phyloP scores from a whole-genome alignment of 2,329 filamentous ascomycete species.

The Microsporum canis region DNA sequence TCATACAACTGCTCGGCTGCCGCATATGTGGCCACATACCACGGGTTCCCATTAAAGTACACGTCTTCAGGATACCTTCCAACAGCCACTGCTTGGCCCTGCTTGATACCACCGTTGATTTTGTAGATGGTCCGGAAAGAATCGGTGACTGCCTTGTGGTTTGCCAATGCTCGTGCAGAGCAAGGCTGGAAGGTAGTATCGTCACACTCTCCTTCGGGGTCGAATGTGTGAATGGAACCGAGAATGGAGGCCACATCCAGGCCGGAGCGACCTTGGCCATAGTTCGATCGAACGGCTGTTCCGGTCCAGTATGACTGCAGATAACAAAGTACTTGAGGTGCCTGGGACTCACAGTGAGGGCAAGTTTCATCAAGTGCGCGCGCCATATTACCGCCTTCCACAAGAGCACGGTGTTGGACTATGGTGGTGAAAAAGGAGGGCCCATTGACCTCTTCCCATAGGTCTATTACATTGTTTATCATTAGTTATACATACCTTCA shows the following conservation, averaged over 20 bases:
- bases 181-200: conserved; percentile 66
- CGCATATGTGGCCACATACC: conserved; percentile 64
- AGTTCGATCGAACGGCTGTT: conserved; percentile 58
- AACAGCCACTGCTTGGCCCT: conserved; percentile 49
- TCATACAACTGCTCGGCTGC: conserved; percentile 71
- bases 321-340: conserved; percentile 62
- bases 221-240: conserved; percentile 56
- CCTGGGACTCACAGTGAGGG: conserved; percentile 49
- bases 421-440: conserved; percentile 68
- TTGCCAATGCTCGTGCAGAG: conserved; percentile 54
- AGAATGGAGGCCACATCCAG: conserved; percentile 63
- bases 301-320: conserved; percentile 62
- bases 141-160: conserved; percentile 64
- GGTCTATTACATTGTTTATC: conserved; percentile 30
- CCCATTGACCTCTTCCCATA: conserved; percentile 69
- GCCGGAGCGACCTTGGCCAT: conserved; percentile 51
- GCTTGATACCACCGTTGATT: conserved; percentile 55
- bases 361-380: conserved; percentile 51
- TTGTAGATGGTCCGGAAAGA: conserved; percentile 60
- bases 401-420: conserved; percentile 52
- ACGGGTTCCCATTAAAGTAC: conserved; percentile 68
- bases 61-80: conserved; percentile 61
- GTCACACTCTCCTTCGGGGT: conserved; percentile 55
- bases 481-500: neutral
- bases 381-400: conserved; percentile 53